Conservation (phyloP, 2,329 filamentous ascomycete species). For the Pochonia chlamydosporia region DNA sequence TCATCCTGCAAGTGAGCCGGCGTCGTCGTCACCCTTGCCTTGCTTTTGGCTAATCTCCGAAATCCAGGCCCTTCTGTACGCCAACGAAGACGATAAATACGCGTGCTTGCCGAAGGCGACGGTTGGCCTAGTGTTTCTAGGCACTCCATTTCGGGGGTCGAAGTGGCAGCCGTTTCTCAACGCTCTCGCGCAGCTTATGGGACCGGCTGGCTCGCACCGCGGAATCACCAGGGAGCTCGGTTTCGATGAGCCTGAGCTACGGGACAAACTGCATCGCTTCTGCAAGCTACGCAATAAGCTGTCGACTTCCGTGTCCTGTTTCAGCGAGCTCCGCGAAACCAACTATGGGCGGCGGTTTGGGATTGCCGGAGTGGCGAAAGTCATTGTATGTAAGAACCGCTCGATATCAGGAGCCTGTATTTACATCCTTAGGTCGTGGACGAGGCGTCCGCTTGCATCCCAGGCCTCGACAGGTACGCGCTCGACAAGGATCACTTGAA, state of each 20-base stretch:
- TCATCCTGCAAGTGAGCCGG: constrained; percentile 13
- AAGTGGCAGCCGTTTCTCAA: constrained; percentile 7
- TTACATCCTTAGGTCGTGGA: constrained; percentile 7
- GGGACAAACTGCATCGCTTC: constrained; percentile 14
- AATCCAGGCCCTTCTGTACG: constrained; percentile 11
- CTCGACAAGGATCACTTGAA: constrained; percentile 8
- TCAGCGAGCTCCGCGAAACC: constrained; percentile 13
- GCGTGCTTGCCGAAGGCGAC: constrained; percentile 3
- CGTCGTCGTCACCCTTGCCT: background rate
- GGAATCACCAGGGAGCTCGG: constrained; percentile 11
- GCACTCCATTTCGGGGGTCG: constrained; percentile 13
- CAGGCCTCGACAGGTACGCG: constrained; percentile 5
- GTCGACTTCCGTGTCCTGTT: constrained; percentile 10
- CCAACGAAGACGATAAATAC: constrained; percentile 8
- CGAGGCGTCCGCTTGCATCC: constrained; percentile 7
- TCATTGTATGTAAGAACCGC: constrained; percentile 11
- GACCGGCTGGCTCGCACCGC: constrained; percentile 10
- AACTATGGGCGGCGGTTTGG: constrained; percentile 11
- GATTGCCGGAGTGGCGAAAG: constrained; percentile 2
- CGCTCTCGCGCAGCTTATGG: constrained; percentile 6
- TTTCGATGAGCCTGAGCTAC: constrained; percentile 9
- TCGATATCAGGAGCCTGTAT: background rate
- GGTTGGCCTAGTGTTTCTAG: constrained; percentile 12
- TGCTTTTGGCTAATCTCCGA: background rate
- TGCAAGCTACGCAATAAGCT: constrained; percentile 10